Percentiles rank a stretch among this genome's conserved stretches.
Evolutionary conservation across 2,329 filamentous ascomycete genomes (phyloP).

Genomic region (Colletotrichum camelliae): DNA sequence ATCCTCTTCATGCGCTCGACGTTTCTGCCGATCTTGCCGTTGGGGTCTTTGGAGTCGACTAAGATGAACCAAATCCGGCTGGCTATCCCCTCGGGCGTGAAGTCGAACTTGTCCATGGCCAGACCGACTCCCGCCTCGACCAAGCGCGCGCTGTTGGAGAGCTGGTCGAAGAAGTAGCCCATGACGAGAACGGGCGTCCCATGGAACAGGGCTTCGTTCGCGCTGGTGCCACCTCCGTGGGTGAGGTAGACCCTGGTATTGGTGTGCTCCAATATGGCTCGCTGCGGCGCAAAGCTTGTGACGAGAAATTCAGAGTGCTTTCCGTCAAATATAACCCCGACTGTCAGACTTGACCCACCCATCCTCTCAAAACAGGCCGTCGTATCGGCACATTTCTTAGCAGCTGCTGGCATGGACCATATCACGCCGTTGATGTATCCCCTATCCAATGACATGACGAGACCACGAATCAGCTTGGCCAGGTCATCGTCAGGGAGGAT

Average conservation of each 20-base stretch:
- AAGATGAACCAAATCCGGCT: conserved; percentile 31
- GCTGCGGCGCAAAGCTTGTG: conserved; percentile 43
- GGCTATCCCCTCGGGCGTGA: conserved; percentile 36
- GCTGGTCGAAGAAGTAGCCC: conserved; percentile 47
- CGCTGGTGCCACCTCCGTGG: conserved; percentile 45
- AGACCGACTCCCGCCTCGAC: conserved; percentile 37
- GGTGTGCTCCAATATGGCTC: conserved; percentile 41
- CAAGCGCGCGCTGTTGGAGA: conserved; percentile 41
- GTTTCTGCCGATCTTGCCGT: conserved; percentile 36
- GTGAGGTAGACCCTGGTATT: conserved; percentile 42
- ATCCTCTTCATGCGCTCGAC: conserved; percentile 42
- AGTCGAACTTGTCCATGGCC: conserved; percentile 40
- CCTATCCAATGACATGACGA: conserved; percentile 28
- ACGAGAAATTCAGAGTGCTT: conserved; percentile 34
- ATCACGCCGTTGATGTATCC: not conserved
- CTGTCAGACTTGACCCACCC: not conserved
- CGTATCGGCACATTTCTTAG: not conserved
- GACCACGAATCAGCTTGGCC: conserved; percentile 32
- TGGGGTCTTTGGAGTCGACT: conserved; percentile 32
- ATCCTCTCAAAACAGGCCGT: not conserved
- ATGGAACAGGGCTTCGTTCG: conserved; percentile 46
- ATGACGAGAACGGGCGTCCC: conserved; percentile 40
- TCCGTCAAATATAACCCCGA: conserved; percentile 32
- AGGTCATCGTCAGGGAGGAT: conserved; percentile 33
- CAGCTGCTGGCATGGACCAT: not conserved